These are phyloP conservation scores for Boletus albobrunnescens DNA, from an alignment of 1,284 basidiomycete species.

Conservation along the genomic window DNA sequence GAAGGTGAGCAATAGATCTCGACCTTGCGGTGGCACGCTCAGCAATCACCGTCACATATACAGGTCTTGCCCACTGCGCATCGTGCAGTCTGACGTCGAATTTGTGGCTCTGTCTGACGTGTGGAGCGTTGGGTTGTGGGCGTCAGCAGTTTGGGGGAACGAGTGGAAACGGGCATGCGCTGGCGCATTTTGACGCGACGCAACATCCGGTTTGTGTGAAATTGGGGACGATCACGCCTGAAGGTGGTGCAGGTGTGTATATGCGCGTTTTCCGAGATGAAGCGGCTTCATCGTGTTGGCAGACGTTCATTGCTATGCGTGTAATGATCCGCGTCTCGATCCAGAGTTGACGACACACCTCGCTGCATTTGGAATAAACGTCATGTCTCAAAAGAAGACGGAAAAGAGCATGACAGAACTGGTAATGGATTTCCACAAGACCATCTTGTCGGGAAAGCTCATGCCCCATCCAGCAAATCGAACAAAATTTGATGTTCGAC, in stretches of 20 bases:
- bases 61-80: conserved; percentile 74
- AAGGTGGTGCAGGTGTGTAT: conserved; percentile 77
- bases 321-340: conserved; percentile 85
- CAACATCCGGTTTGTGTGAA: conserved; percentile 88
- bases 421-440: conserved; percentile 40
- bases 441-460: background rate
- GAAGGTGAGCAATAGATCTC: conserved; percentile 36
- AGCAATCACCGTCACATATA: background rate
- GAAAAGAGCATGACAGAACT: conserved; percentile 98
- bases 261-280: background rate
- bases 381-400: conserved; percentile 83
- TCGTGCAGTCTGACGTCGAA: conserved; percentile 84
- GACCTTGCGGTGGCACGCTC: conserved; percentile 1
- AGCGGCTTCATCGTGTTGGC: background rate
- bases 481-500: conserved; percentile 94
- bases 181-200: conserved; percentile 76
- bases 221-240: conserved; percentile 94
- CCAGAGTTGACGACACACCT: conserved; percentile 77
- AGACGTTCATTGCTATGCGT: conserved; percentile 95
- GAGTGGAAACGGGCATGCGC: conserved; percentile 88
- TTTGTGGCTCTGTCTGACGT: conserved; percentile 92
- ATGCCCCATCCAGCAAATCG: conserved; percentile 70
- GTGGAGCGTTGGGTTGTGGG: conserved; percentile 94
- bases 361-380: conserved; percentile 82
- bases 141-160: conserved; percentile 82